Percentiles rank a stretch among this genome's conserved stretches.
phyloP scores from a whole-genome alignment of 208 protist species.

The Crithidia fasciculata region DNA sequence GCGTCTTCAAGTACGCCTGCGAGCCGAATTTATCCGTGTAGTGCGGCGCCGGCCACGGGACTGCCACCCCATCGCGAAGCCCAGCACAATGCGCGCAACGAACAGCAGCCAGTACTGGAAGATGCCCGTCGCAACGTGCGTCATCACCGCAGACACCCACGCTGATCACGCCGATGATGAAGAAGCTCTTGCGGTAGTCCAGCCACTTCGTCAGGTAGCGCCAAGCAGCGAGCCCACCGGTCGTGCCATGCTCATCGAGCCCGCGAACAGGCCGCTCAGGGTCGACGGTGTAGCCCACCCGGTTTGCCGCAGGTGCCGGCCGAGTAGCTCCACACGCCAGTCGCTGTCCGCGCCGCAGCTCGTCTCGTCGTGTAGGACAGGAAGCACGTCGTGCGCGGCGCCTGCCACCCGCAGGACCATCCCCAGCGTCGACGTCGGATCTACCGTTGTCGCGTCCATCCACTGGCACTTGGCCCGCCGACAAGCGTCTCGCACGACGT shows the following conservation, averaged over 20 bases:
- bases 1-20: constrained; percentile 23
- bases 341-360: constrained; percentile 19
- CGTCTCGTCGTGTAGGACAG: constrained; percentile 31
- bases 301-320: constrained; percentile 41
- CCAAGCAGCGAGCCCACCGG: constrained; percentile 48
- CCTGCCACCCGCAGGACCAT: constrained; percentile 35
- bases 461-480: constrained; percentile 33
- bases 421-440: constrained; percentile 10
- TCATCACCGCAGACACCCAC: constrained; percentile 32
- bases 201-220: constrained; percentile 38
- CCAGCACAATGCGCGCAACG: constrained; percentile 56
- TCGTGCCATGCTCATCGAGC: constrained; percentile 65
- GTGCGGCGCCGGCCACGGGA: constrained; percentile 39
- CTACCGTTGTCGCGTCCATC: constrained; percentile 16
- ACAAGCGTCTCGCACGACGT: constrained; percentile 41
- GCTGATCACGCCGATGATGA: constrained; percentile 43
- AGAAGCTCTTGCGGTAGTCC: constrained; percentile 50
- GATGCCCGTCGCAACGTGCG: constrained; percentile 40
- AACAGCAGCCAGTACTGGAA: constrained; percentile 57
- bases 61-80: constrained; percentile 48
- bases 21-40: constrained; percentile 58
- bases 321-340: constrained; percentile 52
- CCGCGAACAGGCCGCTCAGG: constrained; percentile 58
- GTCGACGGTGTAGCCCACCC: constrained; percentile 45
- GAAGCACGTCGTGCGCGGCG: constrained; percentile 41